Evolutionary conservation across 257 asterid genomes (phyloP), one percentile per base, ranked within the genome.

Genomic region (Perilla frutescens): DNA sequence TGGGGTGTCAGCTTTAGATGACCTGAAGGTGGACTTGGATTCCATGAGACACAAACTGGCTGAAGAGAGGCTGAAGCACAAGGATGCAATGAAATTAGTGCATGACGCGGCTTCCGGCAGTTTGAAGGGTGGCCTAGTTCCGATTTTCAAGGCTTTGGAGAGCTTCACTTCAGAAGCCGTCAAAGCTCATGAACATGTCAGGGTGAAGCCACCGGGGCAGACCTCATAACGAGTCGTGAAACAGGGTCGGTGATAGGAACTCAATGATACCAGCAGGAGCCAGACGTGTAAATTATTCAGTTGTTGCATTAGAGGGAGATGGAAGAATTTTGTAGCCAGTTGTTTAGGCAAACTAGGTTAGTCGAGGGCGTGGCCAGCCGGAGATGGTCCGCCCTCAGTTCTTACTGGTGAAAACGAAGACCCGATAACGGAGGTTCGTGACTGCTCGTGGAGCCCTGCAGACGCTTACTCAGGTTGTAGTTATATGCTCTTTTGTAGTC

Each of bases 131-230:
- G 98, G 97, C 32, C 73, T 95, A 3, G 89, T 95, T 69, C 97
- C 99, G 36, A 90, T 95, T 69, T 95, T 95, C 79, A 90, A 87
- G 87, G 98, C 98, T 4, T 76, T 95, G 86, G 97, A 95, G 87
- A 83, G 53, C 76, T 95, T 95, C 76, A 83, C 96, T 0, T 81
- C 86, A 0, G 96, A 91, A 71, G 93, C 93, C 72, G 71, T 92
- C 61, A 85, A 83, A 77, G 91, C 93, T 9, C 97, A 95, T 11
- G 89, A 92, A 69, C 93, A 87, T 72, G 92, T 95, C 45, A 79
- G 99, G 82, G 67, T 89, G 71, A 81, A 83, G 68, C 77, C 15
- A 44, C 77, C 83, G 56, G 66, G 58, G 71, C 68, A 60, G 70
- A 61, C 78, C 68, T 76, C 34, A 29, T 80, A 79, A 75, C 54